Base-by-base conservation (phyloP, 179 eudicot genomes). In the Beta corolliflora region DNA sequence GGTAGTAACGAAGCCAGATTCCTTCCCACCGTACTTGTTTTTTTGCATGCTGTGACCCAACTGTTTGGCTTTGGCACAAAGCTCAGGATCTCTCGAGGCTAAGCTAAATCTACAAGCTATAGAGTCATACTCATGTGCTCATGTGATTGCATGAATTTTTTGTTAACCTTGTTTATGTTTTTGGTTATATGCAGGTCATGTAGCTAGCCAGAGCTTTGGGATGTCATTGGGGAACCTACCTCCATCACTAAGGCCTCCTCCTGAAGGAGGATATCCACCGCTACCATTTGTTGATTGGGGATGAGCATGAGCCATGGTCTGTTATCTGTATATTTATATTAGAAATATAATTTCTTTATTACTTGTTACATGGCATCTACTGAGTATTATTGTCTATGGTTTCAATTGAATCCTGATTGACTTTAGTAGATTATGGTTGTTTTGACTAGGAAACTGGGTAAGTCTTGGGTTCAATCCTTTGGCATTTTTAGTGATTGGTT, bases 221-320 rank as follows among this genome's bases (percentile, higher is more conserved):
- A 81, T 90, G 85, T 88, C 90, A 16, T 82, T 88, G 46, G 95
- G 95, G 36, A 91, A 91, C 84, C 85, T 95, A 76, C 97, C 98
- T 85, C 97, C 97, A 66, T 95, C 98, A 0, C 72, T 95, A 65
- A 88, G 86, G 90, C 97, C 97, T 52, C 98, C 97, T 55, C 97
- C 97, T 64, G 97, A 92, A 77, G 93, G 91, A 19, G 95, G 98
- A 84, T 92, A 92, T 88, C 95, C 91, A 54, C 82, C 88, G 19
- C 91, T 88, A 76, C 95, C 98, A 1, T 91, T 89, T 78, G 73
- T 93, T 48, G 97, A 93, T 78, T 93, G 98, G 98, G 98, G 97
- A 83, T 93, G 80, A 84, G 67, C 77, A 83, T 93, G 82, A 84
- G 67, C 77, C n/a, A 16, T 36, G 65, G 25, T 50, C 10, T 45